A percentile compares a stretch with the other conserved stretches of the same genome.
These are phyloP conservation scores for Avena sativa DNA, from an alignment of 176 grass and related monocot species.

Conservation along the genomic window DNA sequence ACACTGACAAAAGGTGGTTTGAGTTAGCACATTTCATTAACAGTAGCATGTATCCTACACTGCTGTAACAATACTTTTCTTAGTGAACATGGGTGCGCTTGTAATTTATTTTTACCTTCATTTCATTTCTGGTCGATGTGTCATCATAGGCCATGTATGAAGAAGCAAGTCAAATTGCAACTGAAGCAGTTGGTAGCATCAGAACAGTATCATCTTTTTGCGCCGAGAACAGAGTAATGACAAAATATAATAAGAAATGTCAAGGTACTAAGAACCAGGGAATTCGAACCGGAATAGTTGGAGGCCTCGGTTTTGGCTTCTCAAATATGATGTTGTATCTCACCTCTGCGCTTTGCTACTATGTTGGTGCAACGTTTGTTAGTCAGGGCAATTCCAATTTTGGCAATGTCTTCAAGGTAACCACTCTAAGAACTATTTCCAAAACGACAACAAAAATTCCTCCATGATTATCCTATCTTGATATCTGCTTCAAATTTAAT, in stretches of 20 bases:
- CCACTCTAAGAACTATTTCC: not conserved
- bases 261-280: slow-evolving; percentile 42
- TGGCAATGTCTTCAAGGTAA: slow-evolving; percentile 51
- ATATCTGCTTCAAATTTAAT: slow-evolving; percentile 36
- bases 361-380: slow-evolving; percentile 49
- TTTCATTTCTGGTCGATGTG: not conserved
- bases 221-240: slow-evolving; percentile 54
- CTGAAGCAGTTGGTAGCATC: slow-evolving; percentile 73
- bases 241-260: slow-evolving; percentile 43
- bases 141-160: slow-evolving; percentile 60
- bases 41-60: not conserved
- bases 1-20: slow-evolving; percentile 9
- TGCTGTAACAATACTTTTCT: not conserved
- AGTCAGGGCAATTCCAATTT: slow-evolving; percentile 40
- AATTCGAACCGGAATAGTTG: slow-evolving; percentile 56
- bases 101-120: not conserved
- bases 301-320: slow-evolving; percentile 55
- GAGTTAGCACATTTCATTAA: slow-evolving; percentile 11
- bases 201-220: slow-evolving; percentile 83
- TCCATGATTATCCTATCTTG: not conserved
- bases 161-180: slow-evolving; percentile 79
- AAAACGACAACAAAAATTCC: not conserved
- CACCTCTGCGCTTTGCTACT: slow-evolving; percentile 39
- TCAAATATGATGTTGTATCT: slow-evolving; percentile 46
- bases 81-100: not conserved